phyloP scores from a whole-genome alignment of 768 basidiomycete species.

The Daedalea quercina region DNA sequence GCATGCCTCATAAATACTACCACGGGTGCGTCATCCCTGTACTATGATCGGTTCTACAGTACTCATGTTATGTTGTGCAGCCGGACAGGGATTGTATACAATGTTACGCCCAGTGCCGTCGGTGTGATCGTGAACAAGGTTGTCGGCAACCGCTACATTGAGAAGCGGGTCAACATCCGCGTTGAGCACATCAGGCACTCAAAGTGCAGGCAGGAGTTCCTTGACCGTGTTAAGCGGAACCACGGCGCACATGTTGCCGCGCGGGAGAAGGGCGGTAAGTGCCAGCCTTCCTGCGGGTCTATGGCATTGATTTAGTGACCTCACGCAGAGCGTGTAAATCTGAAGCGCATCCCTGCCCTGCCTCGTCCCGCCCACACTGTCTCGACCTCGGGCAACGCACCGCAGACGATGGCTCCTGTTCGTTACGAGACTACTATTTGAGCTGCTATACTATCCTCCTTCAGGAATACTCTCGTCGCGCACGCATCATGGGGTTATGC shows the following conservation, averaged over 20 bases:
- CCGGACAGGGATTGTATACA: conserved; percentile 97
- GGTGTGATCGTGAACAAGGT: conserved; percentile 98
- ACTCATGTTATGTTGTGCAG: conserved; percentile 31
- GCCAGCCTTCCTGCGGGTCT: background rate
- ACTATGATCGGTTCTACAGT: background rate
- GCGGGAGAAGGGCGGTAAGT: conserved; percentile 80
- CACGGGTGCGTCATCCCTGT: conserved; percentile 66
- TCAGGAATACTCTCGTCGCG: conserved; percentile 1
- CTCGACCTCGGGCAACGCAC: conserved; percentile 64
- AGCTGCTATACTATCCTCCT: conserved; percentile 17
- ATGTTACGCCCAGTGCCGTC: conserved; percentile 91
- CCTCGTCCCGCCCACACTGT: conserved; percentile 80
- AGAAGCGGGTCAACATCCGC: conserved; percentile 98
- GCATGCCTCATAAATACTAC: conserved; percentile 99
- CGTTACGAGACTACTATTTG: conserved; percentile 97
- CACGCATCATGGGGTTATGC: conserved; percentile 13
- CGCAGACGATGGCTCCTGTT: conserved; percentile 90
- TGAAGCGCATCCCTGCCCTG: conserved; percentile 80
- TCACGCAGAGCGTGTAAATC: conserved; percentile 61
- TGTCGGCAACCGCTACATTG: conserved; percentile 97
- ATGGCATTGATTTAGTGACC: background rate
- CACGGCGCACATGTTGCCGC: conserved; percentile 77
- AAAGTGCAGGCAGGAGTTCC: conserved; percentile 95
- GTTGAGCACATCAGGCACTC: conserved; percentile 96
- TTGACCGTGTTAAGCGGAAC: conserved; percentile 93